Percentiles rank a stretch among this genome's conserved stretches.
Evolutionary conservation across 75 land plant genomes (phyloP).

Genomic region (Isoetes taiwanensis): DNA sequence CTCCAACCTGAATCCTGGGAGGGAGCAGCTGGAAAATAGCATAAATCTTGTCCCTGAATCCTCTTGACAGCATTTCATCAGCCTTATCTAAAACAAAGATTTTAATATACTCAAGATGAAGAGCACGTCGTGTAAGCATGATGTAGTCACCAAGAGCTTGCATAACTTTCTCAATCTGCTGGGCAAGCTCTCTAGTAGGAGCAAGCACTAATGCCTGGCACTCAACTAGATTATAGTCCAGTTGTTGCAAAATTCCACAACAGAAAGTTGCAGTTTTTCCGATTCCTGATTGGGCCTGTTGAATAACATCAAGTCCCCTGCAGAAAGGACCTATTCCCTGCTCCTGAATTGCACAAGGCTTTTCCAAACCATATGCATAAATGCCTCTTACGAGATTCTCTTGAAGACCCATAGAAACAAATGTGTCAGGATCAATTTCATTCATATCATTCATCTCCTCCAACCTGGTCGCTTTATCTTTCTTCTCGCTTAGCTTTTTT

Average conservation of each 20-base stretch:
- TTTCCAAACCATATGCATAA: conserved; percentile 80
- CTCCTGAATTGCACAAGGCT: conserved; percentile 77
- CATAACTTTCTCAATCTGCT: conserved; percentile 84
- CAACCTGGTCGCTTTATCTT: too few relatives aligned
- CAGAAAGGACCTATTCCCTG: too few relatives aligned
- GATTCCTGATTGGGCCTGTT: conserved; percentile 71
- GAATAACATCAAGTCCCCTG: too few relatives aligned
- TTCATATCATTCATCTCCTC: too few relatives aligned
- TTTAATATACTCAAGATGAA: conserved; percentile 61
- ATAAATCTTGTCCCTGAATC: conserved; percentile 62
- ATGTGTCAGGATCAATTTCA: too few relatives aligned
- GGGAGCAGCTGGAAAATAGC: conserved; percentile 52
- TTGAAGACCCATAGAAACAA: conserved; percentile 67
- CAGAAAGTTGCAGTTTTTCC: too few relatives aligned
- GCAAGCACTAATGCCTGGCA: conserved; percentile 63
- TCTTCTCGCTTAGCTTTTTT: too few relatives aligned
- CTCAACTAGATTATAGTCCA: too few relatives aligned
- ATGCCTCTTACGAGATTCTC: conserved; percentile 81
- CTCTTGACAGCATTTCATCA: conserved; percentile 73
- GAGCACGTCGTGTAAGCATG: conserved; percentile 67
- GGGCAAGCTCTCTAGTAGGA: conserved; percentile 67
- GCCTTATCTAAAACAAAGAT: conserved; percentile 82
- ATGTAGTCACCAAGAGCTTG: conserved; percentile 68
- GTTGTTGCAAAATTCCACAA: conserved; percentile 49
- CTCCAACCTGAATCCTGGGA: conserved; percentile 43